These are phyloP conservation scores for Nannochloropsis gaditana DNA, from an alignment of 108 stramenopile species.

Conservation along the genomic window DNA sequence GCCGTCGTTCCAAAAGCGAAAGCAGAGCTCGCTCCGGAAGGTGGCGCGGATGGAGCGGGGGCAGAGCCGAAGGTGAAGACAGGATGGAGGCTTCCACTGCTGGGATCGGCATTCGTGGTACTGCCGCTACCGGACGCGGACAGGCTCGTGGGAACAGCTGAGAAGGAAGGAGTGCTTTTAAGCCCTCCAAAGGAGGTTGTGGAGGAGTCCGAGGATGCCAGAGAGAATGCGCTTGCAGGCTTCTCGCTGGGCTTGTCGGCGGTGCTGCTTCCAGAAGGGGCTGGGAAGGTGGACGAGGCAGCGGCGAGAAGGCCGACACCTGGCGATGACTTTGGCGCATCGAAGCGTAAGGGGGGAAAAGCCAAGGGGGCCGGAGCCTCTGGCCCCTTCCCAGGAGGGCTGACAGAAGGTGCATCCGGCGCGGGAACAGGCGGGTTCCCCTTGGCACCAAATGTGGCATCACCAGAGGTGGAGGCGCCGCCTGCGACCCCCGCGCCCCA, in stretches of 20 bases:
- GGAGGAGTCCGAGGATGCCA: background rate
- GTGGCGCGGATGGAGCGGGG: background rate
- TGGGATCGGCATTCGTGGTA: background rate
- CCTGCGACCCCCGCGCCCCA: background rate
- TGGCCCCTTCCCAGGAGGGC: background rate
- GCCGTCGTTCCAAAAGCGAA: background rate
- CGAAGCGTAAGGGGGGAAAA: background rate
- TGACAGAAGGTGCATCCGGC: background rate
- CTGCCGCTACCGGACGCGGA: slow-evolving; percentile 7
- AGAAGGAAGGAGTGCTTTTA: background rate
- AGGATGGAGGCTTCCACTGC: background rate
- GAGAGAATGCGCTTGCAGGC: background rate
- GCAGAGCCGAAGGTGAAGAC: background rate
- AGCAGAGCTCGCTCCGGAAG: background rate
- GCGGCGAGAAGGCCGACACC: background rate
- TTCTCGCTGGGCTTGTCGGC: background rate
- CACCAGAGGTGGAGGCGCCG: background rate
- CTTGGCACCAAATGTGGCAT: background rate
- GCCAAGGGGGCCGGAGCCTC: background rate
- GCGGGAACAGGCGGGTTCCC: background rate
- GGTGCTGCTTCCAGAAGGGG: background rate
- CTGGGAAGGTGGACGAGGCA: background rate
- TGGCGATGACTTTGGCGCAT: background rate
- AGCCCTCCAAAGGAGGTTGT: background rate
- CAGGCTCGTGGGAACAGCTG: background rate